Evolutionary conservation across 1,284 basidiomycete genomes (phyloP), one percentile per base, ranked within the genome.

Genomic region (Sporisorium graminicola): DNA sequence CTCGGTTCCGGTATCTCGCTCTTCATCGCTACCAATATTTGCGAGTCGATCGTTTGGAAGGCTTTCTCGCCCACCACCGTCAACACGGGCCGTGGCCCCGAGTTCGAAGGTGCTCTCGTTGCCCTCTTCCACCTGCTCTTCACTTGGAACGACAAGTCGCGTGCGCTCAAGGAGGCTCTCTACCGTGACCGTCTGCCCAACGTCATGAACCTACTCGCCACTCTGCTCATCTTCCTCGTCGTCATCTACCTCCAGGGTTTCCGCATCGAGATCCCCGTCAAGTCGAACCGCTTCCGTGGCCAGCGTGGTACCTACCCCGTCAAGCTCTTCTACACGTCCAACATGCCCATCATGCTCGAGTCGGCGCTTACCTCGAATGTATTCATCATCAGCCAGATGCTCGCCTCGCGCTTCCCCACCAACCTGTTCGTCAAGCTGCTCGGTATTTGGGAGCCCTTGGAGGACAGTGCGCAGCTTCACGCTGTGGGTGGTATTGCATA

Each of bases 301-400:
- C 95, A 98, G 87, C 91, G 94, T 54, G 95, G 93, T 52, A 91
- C 91, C 40, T 99, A 97, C 89, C 96, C 97, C 66, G 91, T 99
- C 88, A 99, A 98, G 89, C 91, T 99, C 50, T 99, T 99, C 89
- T 99, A 99, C 89, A 98, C 96, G 26, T 92, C 91, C 75, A 99
- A 98, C 89, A 98, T 98, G 96, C 95, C 96, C 74, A 99, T 99
- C 89, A 99, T 99, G 96, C 91, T 99, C 77, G 93, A 98, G 88
- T 92, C 91, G 27, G 95, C 96, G 13, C 89, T 98, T 68, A 95
- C 94, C 10, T 93, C 91, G 73, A 98, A 99, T 87, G 91, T 98
- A 29, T 98, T 95, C 88, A 94, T 99, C 86, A 90, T 99, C 84
- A 94, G 92, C 50, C 97, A 98, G 88, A 98, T 98, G 96, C 79